Conservation (phyloP, 179 eudicot genomes). For the Heliamphora pulchella region DNA sequence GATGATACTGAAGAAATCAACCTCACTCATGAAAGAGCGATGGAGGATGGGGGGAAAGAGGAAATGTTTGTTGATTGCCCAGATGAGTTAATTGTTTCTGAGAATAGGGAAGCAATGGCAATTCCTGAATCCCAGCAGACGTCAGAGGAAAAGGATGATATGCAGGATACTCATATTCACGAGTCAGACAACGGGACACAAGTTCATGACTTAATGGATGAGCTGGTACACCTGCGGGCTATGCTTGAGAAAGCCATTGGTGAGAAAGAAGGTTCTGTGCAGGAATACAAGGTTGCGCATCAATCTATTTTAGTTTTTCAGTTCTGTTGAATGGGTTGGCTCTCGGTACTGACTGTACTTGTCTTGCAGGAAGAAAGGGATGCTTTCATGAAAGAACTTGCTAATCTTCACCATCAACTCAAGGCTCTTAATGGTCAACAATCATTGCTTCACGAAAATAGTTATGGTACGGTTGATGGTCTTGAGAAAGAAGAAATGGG, state of each 20-base stretch:
- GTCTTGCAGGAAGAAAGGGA: constrained; percentile 69
- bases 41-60: constrained; percentile 80
- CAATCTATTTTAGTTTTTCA: constrained; percentile 7
- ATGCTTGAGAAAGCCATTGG: constrained; percentile 46
- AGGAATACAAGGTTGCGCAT: constrained; percentile 54
- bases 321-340: constrained; percentile 17
- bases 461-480: constrained; percentile 21
- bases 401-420: constrained; percentile 52
- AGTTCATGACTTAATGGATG: constrained; percentile 48
- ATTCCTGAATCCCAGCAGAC: constrained; percentile 41
- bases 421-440: constrained; percentile 41
- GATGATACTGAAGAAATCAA: constrained; percentile 34
- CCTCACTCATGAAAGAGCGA: constrained; percentile 45
- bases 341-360: constrained; percentile 14
- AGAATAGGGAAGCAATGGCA: constrained; percentile 40
- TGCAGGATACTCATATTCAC: constrained; percentile 28
- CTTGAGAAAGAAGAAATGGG: constrained; percentile 19
- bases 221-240: constrained; percentile 50
- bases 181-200: constrained; percentile 56
- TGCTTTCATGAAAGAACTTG: constrained; percentile 48
- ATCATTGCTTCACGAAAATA: constrained; percentile 27
- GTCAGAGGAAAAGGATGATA: constrained; percentile 37
- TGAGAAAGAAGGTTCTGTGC: constrained; percentile 56
- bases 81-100: constrained; percentile 62
- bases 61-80: constrained; percentile 96